A percentile compares a stretch with the other conserved stretches of the same genome.
Conservation (phyloP, 2,329 filamentous ascomycete genomes). For the Colletotrichum sp. region DNA sequence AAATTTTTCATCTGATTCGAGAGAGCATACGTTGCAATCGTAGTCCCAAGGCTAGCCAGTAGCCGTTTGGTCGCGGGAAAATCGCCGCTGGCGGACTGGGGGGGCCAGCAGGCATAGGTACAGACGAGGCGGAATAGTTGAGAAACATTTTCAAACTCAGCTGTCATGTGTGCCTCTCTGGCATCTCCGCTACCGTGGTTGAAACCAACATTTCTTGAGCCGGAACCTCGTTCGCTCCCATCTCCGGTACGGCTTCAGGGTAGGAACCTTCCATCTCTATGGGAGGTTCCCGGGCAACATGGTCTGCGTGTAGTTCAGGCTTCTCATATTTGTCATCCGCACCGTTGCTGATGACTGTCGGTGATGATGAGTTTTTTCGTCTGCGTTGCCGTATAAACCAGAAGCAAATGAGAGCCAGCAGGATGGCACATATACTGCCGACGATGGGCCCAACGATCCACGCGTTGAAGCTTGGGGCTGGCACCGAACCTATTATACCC, state of each 20-base stretch:
- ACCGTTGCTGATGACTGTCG: neutral
- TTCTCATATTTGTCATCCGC: neutral
- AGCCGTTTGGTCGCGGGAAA: no score
- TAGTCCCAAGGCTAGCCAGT: no score
- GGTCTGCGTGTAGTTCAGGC: neutral
- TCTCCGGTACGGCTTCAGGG: neutral
- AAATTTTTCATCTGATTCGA: no score
- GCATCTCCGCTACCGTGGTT: neutral
- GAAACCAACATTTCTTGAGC: neutral
- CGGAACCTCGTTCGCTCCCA: neutral
- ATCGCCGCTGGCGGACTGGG: no score
- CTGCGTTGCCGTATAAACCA: neutral
- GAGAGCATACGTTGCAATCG: no score
- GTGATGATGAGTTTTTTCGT: neutral
- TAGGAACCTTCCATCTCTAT: neutral
- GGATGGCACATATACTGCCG: neutral
- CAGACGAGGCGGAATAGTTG: no score
- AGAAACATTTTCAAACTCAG: no score
- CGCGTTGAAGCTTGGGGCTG: neutral
- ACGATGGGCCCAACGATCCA: neutral
- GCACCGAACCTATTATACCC: neutral
- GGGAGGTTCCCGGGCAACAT: neutral
- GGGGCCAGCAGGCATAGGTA: no score
- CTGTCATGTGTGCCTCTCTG: neutral
- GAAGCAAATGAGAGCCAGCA: neutral